Percentiles rank a stretch among this genome's conserved stretches.
Conservation (phyloP, 2,329 filamentous ascomycete species). For the Leptographium wingfieldii region DNA sequence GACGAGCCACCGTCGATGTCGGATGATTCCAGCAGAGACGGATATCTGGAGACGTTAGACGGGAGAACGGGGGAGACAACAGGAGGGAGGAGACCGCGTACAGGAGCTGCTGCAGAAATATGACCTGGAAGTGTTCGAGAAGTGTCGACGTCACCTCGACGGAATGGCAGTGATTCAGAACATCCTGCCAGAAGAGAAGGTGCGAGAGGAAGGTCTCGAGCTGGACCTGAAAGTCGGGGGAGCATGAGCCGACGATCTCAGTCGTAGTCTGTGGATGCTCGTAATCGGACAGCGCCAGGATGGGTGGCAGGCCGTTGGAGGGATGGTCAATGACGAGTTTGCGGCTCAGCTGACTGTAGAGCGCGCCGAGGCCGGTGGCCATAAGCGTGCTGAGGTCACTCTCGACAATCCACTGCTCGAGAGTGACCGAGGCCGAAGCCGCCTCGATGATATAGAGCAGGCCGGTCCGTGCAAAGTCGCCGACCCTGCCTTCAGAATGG, state of each 20-base stretch:
- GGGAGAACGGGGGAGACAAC: neutral
- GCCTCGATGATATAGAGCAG: slow-evolving; percentile 93
- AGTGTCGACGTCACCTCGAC: slow-evolving; percentile 84
- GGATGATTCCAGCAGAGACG: slow-evolving; percentile 88
- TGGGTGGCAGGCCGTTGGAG: slow-evolving; percentile 63
- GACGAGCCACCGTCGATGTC: slow-evolving; percentile 95
- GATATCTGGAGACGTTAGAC: slow-evolving; percentile 49
- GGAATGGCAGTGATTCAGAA: slow-evolving; percentile 88
- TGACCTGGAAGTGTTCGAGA: slow-evolving; percentile 90
- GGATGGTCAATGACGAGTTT: slow-evolving; percentile 73
- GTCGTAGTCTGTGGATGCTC: slow-evolving; percentile 56
- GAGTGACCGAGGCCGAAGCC: slow-evolving; percentile 66
- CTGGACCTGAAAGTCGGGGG: slow-evolving; percentile 67
- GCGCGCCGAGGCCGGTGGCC: slow-evolving; percentile 82
- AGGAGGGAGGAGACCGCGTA: slow-evolving; percentile 30
- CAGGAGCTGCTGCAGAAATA: slow-evolving; percentile 90
- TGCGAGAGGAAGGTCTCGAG: slow-evolving; percentile 91
- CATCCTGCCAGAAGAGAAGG: slow-evolving; percentile 95
- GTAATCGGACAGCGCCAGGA: slow-evolving; percentile 84
- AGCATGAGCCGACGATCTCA: slow-evolving; percentile 62
- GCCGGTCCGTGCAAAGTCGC: slow-evolving; percentile 91
- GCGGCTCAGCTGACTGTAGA: slow-evolving; percentile 54
- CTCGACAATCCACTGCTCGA: slow-evolving; percentile 95
- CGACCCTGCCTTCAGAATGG: slow-evolving; percentile 85
- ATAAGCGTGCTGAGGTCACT: slow-evolving; percentile 93